phyloP scores from a whole-genome alignment of 2,329 filamentous ascomycete genomes.

The Emergomyces orientalis region DNA sequence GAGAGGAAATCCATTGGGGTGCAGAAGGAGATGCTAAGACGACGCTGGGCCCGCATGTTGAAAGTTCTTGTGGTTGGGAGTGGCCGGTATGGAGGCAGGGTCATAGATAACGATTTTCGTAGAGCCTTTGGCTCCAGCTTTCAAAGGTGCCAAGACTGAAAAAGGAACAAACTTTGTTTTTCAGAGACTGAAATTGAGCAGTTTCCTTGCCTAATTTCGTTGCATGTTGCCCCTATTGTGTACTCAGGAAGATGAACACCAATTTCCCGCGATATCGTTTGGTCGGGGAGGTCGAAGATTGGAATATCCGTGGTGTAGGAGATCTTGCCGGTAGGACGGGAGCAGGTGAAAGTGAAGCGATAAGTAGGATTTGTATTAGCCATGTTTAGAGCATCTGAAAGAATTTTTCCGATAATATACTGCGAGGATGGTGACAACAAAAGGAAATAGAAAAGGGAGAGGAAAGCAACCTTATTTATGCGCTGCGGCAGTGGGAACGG shows the following conservation, averaged over 20 bases:
- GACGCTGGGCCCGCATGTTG: too few species aligned
- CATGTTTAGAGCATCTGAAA: neutral
- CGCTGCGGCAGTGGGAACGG: too few species aligned
- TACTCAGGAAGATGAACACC: neutral
- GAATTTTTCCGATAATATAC: too few species aligned
- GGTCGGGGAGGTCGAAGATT: neutral
- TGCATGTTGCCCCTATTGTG: neutral
- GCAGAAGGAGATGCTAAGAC: too few species aligned
- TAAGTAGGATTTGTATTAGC: neutral
- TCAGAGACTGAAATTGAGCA: neutral
- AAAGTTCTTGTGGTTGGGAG: too few species aligned
- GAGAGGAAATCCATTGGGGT: too few species aligned
- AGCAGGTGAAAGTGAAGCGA: neutral
- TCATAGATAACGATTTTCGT: neutral
- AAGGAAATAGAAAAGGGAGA: neutral
- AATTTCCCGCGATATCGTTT: neutral
- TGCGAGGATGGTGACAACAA: neutral
- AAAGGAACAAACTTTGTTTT: neutral
- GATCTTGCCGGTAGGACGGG: neutral
- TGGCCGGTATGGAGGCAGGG: neutral
- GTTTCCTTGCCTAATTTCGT: neutral
- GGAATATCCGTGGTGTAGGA: neutral
- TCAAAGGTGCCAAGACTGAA: neutral
- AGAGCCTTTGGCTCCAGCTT: neutral
- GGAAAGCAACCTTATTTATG: neutral